Evolutionary conservation across 225 moss, liverwort and hornwort species (phyloP).

Genomic region (Thuidium tamariscinum): DNA sequence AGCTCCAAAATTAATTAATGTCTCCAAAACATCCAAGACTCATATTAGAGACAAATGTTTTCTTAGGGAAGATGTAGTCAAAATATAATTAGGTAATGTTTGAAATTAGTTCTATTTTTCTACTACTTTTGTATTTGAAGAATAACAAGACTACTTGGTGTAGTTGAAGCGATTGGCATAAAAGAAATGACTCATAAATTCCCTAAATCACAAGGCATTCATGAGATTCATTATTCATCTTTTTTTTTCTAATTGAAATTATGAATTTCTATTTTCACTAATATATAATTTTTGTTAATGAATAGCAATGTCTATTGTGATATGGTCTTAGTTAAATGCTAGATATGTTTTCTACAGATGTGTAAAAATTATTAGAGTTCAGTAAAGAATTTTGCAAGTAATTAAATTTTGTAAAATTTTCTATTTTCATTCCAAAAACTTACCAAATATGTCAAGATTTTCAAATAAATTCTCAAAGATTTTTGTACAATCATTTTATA

Average conservation of each 20-base stretch:
- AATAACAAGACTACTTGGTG: not conserved
- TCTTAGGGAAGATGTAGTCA: accelerated
- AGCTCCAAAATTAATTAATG: not conserved
- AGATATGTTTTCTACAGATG: accelerated
- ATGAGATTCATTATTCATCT: not conserved
- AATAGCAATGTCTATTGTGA: not conserved
- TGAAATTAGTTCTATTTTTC: not conserved
- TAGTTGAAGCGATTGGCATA: accelerated
- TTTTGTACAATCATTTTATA: too few relatives aligned
- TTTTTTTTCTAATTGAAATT: not conserved
- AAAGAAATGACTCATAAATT: not conserved
- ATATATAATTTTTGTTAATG: too few relatives aligned
- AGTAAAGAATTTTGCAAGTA: too few relatives aligned
- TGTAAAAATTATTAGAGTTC: too few relatives aligned
- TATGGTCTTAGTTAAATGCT: not conserved
- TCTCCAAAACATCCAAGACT: accelerated
- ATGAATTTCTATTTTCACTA: not conserved
- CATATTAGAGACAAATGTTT: not conserved
- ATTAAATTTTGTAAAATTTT: too few relatives aligned
- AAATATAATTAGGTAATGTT: not conserved
- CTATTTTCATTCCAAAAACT: too few relatives aligned
- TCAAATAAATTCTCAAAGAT: too few relatives aligned
- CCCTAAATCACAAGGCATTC: not conserved
- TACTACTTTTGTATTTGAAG: accelerated
- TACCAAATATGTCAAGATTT: too few relatives aligned